These are phyloP conservation scores for Apiospora hydei DNA, from an alignment of 2,329 filamentous ascomycete species.

Conservation along the genomic window DNA sequence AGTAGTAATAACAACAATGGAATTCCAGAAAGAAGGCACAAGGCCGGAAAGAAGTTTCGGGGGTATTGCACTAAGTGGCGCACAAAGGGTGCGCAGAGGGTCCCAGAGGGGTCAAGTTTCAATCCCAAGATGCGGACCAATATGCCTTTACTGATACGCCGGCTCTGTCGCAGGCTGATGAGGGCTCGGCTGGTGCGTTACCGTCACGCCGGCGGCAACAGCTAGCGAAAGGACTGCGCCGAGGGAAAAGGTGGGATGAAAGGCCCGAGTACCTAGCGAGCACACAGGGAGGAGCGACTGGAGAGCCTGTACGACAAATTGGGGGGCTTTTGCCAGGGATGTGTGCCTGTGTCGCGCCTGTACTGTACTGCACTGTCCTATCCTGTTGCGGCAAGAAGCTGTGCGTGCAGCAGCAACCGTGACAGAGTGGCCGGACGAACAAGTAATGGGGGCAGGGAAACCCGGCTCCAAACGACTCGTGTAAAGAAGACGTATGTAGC, in stretches of 20 bases:
- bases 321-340: slow-evolving; percentile 8
- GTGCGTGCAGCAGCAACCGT: slow-evolving; percentile 10
- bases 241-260: slow-evolving; percentile 23
- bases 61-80: slow-evolving; percentile 6
- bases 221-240: slow-evolving; percentile 14
- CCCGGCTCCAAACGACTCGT: slow-evolving; percentile 4
- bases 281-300: neutral
- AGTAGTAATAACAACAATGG: slow-evolving; percentile 16
- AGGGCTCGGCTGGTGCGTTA: slow-evolving; percentile 22
- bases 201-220: slow-evolving; percentile 20
- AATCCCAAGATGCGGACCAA: slow-evolving; percentile 18
- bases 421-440: neutral
- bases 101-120: slow-evolving; percentile 16
- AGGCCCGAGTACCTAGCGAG: slow-evolving; percentile 25
- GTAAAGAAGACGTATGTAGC: neutral
- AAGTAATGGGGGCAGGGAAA: slow-evolving; percentile 4
- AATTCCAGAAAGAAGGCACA: slow-evolving; percentile 16
- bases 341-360: neutral
- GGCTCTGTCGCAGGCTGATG: slow-evolving; percentile 24
- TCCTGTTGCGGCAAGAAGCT: neutral
- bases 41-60: slow-evolving; percentile 19
- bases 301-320: slow-evolving; percentile 6
- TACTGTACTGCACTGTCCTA: slow-evolving; percentile 14
- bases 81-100: slow-evolving; percentile 16
- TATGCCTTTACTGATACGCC: slow-evolving; percentile 24